phyloP scores from a whole-genome alignment of 495 filamentous ascomycete genomes.

The Mycothermus thermophilus region DNA sequence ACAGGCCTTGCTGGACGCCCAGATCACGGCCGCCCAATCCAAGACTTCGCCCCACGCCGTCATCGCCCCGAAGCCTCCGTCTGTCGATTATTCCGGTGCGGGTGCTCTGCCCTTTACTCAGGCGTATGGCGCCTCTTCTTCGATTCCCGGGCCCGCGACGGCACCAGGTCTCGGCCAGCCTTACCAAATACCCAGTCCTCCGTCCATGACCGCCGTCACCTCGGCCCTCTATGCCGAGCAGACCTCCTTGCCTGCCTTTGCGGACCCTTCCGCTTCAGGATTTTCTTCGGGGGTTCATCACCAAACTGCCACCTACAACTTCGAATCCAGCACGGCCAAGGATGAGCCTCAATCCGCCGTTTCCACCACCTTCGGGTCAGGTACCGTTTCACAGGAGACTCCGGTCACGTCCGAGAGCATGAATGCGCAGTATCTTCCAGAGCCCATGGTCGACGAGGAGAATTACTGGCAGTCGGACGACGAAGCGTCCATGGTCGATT shows the following conservation, averaged over 20 bases:
- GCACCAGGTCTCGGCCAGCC: slow-evolving; percentile 2
- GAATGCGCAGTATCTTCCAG: no score
- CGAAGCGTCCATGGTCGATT: slow-evolving; percentile 46
- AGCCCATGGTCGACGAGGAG: slow-evolving; percentile 13
- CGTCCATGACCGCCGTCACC: slow-evolving; percentile 1
- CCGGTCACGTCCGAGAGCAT: no score
- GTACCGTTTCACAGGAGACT: no score
- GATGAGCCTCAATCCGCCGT: no score
- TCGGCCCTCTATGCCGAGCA: neutral
- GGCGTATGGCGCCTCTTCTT: slow-evolving; percentile 6
- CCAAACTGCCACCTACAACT: no score
- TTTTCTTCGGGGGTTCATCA: no score
- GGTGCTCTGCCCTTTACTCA: slow-evolving; percentile 5
- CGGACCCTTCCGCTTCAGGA: neutral
- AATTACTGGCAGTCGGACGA: slow-evolving; percentile 46
- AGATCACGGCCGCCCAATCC: slow-evolving; percentile 12
- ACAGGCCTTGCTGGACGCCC: slow-evolving; percentile 10
- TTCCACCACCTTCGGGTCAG: no score
- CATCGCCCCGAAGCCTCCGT: slow-evolving; percentile 23
- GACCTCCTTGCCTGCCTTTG: neutral
- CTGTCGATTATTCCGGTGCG: slow-evolving; percentile 20
- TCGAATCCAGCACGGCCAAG: no score
- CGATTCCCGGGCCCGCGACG: slow-evolving; percentile 3
- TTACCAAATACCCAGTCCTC: slow-evolving; percentile 6
- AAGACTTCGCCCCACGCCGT: slow-evolving; percentile 12